phyloP scores from a whole-genome alignment of 2,329 filamentous ascomycete genomes.

The Lasiodiplodia theobromae region DNA sequence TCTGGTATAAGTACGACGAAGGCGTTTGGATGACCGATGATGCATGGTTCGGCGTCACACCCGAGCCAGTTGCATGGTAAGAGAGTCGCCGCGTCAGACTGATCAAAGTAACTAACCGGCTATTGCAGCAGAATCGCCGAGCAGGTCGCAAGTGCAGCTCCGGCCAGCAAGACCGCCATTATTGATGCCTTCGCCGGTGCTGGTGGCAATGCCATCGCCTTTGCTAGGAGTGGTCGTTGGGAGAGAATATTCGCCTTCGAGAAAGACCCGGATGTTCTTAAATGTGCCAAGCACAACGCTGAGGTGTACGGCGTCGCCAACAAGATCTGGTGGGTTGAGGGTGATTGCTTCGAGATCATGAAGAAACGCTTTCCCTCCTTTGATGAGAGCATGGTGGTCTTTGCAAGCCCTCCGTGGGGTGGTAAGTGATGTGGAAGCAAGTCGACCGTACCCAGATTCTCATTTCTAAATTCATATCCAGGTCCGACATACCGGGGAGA shows the following conservation, averaged over 20 bases:
- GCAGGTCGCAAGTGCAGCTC: constrained; percentile 68
- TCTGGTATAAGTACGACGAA: constrained; percentile 87
- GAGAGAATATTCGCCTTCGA: constrained; percentile 87
- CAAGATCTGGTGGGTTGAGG: constrained; percentile 84
- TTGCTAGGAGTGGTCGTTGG: constrained; percentile 82
- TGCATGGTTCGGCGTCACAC: constrained; percentile 96
- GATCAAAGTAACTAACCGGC: neutral
- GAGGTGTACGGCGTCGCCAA: constrained; percentile 79
- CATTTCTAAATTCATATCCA: constrained; percentile 38
- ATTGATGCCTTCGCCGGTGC: constrained; percentile 92
- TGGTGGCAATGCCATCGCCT: constrained; percentile 94
- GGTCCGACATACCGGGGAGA: constrained; percentile 69
- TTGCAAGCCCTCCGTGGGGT: constrained; percentile 77
- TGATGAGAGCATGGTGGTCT: constrained; percentile 62
- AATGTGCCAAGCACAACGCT: constrained; percentile 93
- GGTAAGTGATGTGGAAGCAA: constrained; percentile 54
- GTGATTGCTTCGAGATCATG: constrained; percentile 83
- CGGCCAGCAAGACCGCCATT: constrained; percentile 67
- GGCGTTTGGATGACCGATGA: constrained; percentile 91
- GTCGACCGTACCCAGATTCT: constrained; percentile 10
- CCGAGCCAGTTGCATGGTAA: constrained; percentile 86
- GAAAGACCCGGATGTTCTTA: constrained; percentile 77
- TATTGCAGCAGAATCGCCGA: constrained; percentile 71
- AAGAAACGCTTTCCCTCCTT: constrained; percentile 58
- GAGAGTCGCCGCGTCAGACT: constrained; percentile 35